These are phyloP conservation scores for Fistulifera solaris DNA, from an alignment of 108 stramenopile species.

Conservation along the genomic window DNA sequence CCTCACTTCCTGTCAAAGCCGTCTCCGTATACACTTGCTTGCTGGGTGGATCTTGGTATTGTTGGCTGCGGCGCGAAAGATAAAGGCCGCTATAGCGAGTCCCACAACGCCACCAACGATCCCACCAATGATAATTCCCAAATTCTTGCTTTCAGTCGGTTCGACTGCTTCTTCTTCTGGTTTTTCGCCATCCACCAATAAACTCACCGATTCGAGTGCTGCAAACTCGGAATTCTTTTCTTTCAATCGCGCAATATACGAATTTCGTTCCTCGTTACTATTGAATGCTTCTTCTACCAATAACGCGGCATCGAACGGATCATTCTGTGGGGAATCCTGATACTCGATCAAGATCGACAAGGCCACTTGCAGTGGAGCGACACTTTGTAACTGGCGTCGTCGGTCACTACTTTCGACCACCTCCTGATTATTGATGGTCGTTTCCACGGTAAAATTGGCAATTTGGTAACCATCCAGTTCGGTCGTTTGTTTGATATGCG, in stretches of 20 bases:
- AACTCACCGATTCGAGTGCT: neutral
- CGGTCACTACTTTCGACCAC: neutral
- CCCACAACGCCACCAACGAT: slow-evolving; percentile 22
- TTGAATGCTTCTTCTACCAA: slow-evolving; percentile 25
- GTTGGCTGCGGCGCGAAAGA: slow-evolving; percentile 1
- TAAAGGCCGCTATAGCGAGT: neutral
- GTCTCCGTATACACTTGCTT: neutral
- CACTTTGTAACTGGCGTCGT: neutral
- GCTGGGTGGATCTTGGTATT: neutral
- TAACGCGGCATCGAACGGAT: slow-evolving; percentile 13
- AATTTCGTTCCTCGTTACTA: slow-evolving; percentile 4
- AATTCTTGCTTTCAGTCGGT: neutral
- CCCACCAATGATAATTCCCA: slow-evolving; percentile 24
- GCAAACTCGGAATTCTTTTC: neutral
- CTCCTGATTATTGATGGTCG: neutral
- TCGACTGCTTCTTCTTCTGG: neutral
- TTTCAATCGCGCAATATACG: slow-evolving; percentile 18
- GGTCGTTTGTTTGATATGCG: neutral
- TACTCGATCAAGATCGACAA: slow-evolving; percentile 15
- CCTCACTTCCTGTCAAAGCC: slow-evolving; percentile 3
- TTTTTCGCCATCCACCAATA: slow-evolving; percentile 7
- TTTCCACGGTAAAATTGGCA: too few relatives aligned
- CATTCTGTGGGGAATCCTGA: slow-evolving; percentile 2
- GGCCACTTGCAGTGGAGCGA: neutral
- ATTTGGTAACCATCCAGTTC: neutral